phyloP scores from a whole-genome alignment of 345 rosid genomes.

The Hypericum androsaemum region DNA sequence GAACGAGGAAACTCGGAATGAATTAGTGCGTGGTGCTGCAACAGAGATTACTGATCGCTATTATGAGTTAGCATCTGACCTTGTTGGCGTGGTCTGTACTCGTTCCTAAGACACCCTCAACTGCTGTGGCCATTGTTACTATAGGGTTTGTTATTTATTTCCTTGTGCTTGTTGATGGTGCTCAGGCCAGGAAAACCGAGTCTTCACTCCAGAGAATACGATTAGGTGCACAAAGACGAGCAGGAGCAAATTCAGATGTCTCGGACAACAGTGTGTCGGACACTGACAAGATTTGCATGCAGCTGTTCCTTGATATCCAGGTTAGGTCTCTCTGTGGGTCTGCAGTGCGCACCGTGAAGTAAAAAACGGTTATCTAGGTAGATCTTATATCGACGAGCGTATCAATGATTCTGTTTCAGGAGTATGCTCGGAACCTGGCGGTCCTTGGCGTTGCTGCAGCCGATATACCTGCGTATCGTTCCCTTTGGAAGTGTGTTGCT shows the following conservation, averaged over 20 bases:
- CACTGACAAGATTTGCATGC: slow-evolving; percentile 90
- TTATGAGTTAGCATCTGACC: slow-evolving; percentile 68
- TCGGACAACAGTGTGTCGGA: slow-evolving; percentile 68
- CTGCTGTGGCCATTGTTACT: background rate
- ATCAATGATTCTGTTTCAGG: slow-evolving; percentile 48
- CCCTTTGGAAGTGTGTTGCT: slow-evolving; percentile 91
- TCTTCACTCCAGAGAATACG: slow-evolving; percentile 83
- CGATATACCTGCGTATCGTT: slow-evolving; percentile 45
- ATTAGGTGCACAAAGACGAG: slow-evolving; percentile 82
- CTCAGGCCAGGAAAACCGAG: slow-evolving; percentile 79
- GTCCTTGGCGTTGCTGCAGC: slow-evolving; percentile 64
- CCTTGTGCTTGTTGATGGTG: slow-evolving; percentile 7
- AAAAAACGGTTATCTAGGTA: too few relatives aligned
- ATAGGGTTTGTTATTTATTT: background rate
- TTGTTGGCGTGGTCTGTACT: slow-evolving; percentile 68
- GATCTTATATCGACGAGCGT: background rate
- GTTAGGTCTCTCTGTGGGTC: slow-evolving; percentile 18
- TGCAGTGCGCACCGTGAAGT: too few relatives aligned
- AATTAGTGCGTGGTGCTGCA: slow-evolving; percentile 41
- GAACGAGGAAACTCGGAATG: slow-evolving; percentile 47
- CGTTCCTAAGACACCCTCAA: background rate
- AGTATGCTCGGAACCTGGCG: slow-evolving; percentile 68
- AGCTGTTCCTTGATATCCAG: slow-evolving; percentile 94
- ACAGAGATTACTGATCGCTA: slow-evolving; percentile 68
- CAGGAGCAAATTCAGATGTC: slow-evolving; percentile 78